Evolutionary conservation across 345 rosid species (phyloP), one percentile per base, ranked within the genome.

Genomic region (Pistacia vera): DNA sequence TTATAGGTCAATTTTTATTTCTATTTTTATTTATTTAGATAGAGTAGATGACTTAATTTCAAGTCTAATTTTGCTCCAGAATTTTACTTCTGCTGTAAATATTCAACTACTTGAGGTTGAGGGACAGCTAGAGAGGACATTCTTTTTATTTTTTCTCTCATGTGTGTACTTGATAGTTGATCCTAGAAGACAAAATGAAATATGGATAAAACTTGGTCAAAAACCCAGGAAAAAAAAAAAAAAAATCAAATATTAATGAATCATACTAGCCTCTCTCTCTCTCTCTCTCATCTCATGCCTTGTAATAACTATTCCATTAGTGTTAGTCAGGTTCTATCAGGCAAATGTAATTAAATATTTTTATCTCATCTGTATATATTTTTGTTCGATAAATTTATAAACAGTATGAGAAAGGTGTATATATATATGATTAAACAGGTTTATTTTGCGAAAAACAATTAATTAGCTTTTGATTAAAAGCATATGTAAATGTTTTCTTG

Each of bases 51-150:
- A 25, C 25, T 25, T 25, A 25, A 25, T 13, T 63, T 63, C 46
- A 63, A 33, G 46, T 63, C n/a, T 63, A 35, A 35, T 35, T 6
- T 61, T 64, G 57, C 17, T 46, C 55, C 70, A 10, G 16, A 18
- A 20, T 44, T 41, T 41, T 66, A 66, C 35, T 66, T 11, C 70
- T 12, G 16, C 57, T 52, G 17, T 52, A 41, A 41, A 41, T 41
- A 3, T 41, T 41, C 4, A 2, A 36, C 5, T 36, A 36, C 41
- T 36, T 36, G 3, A 36, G 8, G 35, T 41, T 20, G 54, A 6
- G 13, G 13, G 56, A 30, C 55, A 46, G 54, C 70, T 66, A 14
- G 11, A 20, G 70, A 20, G 70, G 70, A 66, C 70, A 33, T 46
- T 25, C 25, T 63, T 0, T 5, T 18, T 46, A 9, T 9, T 17